These are phyloP conservation scores for Sanguinoderma infundibulare DNA, from an alignment of 1,284 basidiomycete species.

Conservation along the genomic window DNA sequence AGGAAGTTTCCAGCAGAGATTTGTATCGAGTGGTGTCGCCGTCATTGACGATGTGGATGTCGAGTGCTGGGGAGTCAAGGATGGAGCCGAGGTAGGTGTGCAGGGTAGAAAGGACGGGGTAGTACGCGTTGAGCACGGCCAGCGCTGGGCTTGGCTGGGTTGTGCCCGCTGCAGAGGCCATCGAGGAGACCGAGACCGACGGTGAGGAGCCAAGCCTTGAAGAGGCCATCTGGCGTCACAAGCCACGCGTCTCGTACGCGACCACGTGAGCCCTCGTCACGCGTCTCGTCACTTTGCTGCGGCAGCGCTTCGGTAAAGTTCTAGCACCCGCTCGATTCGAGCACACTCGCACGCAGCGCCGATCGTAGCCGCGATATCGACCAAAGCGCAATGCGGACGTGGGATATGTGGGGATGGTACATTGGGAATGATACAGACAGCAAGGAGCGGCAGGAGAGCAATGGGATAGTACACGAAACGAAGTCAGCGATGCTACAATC, in stretches of 20 bases:
- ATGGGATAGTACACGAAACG: not conserved
- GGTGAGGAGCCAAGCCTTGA: not conserved
- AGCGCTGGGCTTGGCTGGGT: not conserved
- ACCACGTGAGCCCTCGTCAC: conserved; percentile 13
- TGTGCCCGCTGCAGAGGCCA: not conserved
- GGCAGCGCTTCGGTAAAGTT: not conserved
- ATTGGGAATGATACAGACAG: not conserved
- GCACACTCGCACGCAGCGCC: not conserved
- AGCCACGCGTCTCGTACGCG: conserved; percentile 8
- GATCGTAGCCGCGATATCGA: not conserved
- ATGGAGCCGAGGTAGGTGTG: conserved; percentile 48
- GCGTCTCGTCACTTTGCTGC: conserved; percentile 9
- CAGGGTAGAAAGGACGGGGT: conserved; percentile 43
- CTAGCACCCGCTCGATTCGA: not conserved
- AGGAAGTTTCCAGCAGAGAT: conserved; percentile 47
- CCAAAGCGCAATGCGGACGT: not conserved
- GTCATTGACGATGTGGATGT: conserved; percentile 26
- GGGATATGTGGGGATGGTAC: not conserved
- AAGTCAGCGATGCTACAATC: not conserved
- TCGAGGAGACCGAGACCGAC: too few species aligned
- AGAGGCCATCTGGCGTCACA: not conserved
- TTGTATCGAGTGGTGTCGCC: conserved; percentile 43
- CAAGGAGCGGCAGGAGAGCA: not conserved
- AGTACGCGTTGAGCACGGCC: conserved; percentile 41
- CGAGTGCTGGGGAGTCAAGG: conserved; percentile 29